Evolutionary conservation across 768 basidiomycete genomes (phyloP), one percentile per base, ranked within the genome.

Genomic region (Pisolithus tinctorius): DNA sequence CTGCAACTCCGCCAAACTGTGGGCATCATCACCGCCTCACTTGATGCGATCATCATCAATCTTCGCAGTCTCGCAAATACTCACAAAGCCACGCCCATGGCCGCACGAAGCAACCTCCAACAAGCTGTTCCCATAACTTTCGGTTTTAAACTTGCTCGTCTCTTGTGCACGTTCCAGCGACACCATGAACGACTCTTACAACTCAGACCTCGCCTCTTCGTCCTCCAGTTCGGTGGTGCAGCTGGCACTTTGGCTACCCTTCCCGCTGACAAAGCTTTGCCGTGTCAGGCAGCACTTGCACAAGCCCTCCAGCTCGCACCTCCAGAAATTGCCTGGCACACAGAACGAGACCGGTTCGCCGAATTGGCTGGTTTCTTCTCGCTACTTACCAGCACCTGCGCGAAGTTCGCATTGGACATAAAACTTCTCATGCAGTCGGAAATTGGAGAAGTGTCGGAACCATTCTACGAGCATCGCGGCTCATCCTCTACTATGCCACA

Each of bases 401-500:
- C 73, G 45, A 77, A 77, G 57, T 71, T 77, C 36, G 72, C 73
- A 5, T 58, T 67, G 25, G 74, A 77, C 52, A 61, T 74, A 25
- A 75, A 77, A 52, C 63, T 77, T 23, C 60, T 76, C 26, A 76
- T 72, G 73, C 75, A 77, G 56, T 75, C 73, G 0, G 75, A 77
- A 56, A 69, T 77, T 2, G 72, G 56, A 4, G 75, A 76, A 45
- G 60, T 75, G 25, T 73, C 71, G 4, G 74, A 77, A 53, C 74
- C 74, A 2, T 77, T 69, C 46, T 62, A 71, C 30, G 59, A 68
- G 10, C 68, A 76, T 43, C 71, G 73, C 17, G 74, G 74, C 0
- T 75, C 72, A 7, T 77, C 74, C 52, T 74, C 71, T 53, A 76
- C 75, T 14, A 77, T 77, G 75, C 75, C 73, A 17, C 75, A 77